Conservation (phyloP, 306 rosid species). For the Delonix regia region DNA sequence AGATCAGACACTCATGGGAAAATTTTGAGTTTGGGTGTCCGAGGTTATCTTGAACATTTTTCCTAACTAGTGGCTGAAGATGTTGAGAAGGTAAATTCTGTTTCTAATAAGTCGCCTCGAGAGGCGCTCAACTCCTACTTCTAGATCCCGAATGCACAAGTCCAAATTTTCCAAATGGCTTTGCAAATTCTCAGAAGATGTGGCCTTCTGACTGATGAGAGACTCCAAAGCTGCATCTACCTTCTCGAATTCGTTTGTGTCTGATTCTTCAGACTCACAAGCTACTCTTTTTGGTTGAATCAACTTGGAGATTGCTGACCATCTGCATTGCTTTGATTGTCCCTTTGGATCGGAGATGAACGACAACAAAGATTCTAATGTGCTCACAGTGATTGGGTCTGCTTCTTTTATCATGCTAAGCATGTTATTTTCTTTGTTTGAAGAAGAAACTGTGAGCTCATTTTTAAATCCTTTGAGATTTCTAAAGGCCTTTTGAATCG, state of each 20-base stretch:
- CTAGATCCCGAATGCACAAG: slow-evolving; percentile 39
- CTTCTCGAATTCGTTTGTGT: slow-evolving; percentile 34
- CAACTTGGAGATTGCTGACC: slow-evolving; percentile 36
- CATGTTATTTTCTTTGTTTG: slow-evolving; percentile 8
- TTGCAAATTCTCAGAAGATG: slow-evolving; percentile 14
- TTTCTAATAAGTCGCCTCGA: slow-evolving; percentile 36
- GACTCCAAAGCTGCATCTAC: slow-evolving; percentile 30
- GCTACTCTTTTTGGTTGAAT: slow-evolving; percentile 29
- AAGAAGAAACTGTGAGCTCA: slow-evolving; percentile 18
- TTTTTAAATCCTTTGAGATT: slow-evolving; percentile 34
- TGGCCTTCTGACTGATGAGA: slow-evolving; percentile 27
- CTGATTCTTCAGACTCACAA: slow-evolving; percentile 2
- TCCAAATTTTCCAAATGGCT: slow-evolving; percentile 21
- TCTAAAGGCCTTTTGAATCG: slow-evolving; percentile 7
- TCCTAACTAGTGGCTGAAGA: slow-evolving; percentile 31
- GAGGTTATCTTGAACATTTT: neutral
- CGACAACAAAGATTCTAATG: slow-evolving; percentile 30
- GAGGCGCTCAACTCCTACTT: slow-evolving; percentile 28
- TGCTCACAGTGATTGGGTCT: slow-evolving; percentile 28
- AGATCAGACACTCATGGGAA: slow-evolving; percentile 2
- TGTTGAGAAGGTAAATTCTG: slow-evolving; percentile 44
- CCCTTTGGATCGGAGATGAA: slow-evolving; percentile 26
- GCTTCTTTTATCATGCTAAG: slow-evolving; percentile 35
- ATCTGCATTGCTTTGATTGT: slow-evolving; percentile 17
- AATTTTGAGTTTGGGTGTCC: slow-evolving; percentile 1